Base-by-base conservation (phyloP, 1,284 basidiomycete genomes). In the Austroboletus niveus region DNA sequence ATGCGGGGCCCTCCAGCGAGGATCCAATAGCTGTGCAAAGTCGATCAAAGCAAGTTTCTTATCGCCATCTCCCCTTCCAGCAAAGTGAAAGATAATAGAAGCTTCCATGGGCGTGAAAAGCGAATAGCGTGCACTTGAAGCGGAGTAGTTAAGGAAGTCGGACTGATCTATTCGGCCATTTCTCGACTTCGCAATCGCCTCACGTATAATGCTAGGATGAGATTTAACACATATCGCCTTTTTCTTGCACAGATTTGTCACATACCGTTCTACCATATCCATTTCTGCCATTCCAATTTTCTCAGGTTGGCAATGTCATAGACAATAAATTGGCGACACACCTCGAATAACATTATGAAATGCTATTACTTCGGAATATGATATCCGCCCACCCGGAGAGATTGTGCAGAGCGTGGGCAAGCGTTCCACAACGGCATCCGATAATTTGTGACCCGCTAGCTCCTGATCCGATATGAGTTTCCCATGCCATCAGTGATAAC, bases 31-130 rank as follows among this genome's bases (percentile, higher is more conserved):
- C 63, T 94, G 89, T 17, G 86, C 89, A 71, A 98, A 98, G 71
- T 98, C 94, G 45, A 89, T 71, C 36, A 95, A 71, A 8, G 91
- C 80, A 45, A 97, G 79, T 20, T 93, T 81, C 58, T 85, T 82
- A 43, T 73, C 73, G 6, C 76, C 73, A 47, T 77, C 74, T 7
- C 93, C 94, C 50, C 92, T 83, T 17, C 88, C 86, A 15, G 92
- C 93, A 73, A 97, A 97, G 71, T 98, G 94, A 75, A 96, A 98
- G 62, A 97, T 87, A 63, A 97, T 96, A 51, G 87, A 85, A 27
- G 92, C 93, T 69, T 98, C 94, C 91, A 97, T 95, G 3, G 94
- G 94, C 1, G 92, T 95, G 69, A 97, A 96, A 48, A 93, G 78
- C 35, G 89, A 88, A 69, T 96, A 96, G 42, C 94, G 88, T 59